Evolutionary conservation across 805 yeast genomes (phyloP), one percentile per base, ranked within the genome.

Genomic region (Barnettozyma pratensis): DNA sequence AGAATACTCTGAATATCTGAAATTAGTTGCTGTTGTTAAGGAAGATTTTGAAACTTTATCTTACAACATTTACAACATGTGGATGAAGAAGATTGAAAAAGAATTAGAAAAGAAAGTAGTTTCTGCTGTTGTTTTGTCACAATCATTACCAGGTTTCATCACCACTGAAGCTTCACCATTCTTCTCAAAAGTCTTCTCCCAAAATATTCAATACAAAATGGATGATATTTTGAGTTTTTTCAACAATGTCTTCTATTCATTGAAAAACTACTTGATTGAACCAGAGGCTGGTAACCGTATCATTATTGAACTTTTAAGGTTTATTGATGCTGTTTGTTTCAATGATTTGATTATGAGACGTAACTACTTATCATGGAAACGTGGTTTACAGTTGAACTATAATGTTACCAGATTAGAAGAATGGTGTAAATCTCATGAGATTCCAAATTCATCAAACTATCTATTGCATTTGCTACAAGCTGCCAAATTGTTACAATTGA

Each of bases 331-430:
- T 14, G 80, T 82, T 55, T 89, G 98, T 70, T 94, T 94, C 76
- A 94, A 94, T 65, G 98, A 94, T 65, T 74, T 94, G 69, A 81
- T 95, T 44, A 87, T 91, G 96, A 83, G 97, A 72, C 81, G 96
- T 68, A 85, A 83, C 70, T 95, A 92, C 71, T 72, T 92, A 63
- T 85, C 96, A 9, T 94, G 99, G 99, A 94, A 92, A 72, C 85
- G 99, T 64, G 98, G 98, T 42, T 77, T 94, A 58, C 99, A 94
- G 70, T 81, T 94, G 69, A 94, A 90, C 66, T 94, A 94, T 71
- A 94, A 94, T 67, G 95, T 91, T 47, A 94, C 99, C 4, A 80
- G 98, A 61, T 77, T 94, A 60, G 97, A 90, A 67, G 99, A 94
- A 71, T 94, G 99, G 99, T 92, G 98, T 69, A 92, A 89, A 71